Base-by-base conservation (phyloP, 2,329 filamentous ascomycete genomes). In the Xylaria multiplex region DNA sequence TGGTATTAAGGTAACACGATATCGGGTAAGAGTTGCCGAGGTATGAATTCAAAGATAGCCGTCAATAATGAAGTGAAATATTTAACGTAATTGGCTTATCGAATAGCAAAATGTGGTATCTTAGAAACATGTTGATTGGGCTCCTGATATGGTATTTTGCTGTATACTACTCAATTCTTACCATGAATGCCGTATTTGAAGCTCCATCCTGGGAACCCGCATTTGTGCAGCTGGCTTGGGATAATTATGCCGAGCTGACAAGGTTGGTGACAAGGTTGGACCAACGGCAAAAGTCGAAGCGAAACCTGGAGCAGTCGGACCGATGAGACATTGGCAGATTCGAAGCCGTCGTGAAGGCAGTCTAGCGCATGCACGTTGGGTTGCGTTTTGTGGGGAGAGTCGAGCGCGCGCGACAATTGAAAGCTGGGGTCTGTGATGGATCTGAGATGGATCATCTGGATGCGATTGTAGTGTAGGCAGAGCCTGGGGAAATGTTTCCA, bases 221-320 rank as follows among this genome's bases (percentile, higher is more conserved):
- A 56, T 56, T 57, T 64, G 58, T 62, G 59, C 58, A 57, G 62
- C 24, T 32, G 42, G 19, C 27, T 46, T 57, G 45, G 14, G 59
- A 35, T 61, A 60, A 46, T 58, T 60, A 53, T 66, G 57, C 66
- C 59, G 49, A 58, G 40, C 48, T 54, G 62, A 54, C 48, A 40
- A 61, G 54, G 49, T 59, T 56, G 24, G 55, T 54, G 62, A 54
- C 48, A 40, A 61, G 54, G 49, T 59, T 56, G 24, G 55, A 27
- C 19, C n/a, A 54, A 55, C 24, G 32, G 24, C 35, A 14, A 45
- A 54, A 37, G 32, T 24, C 37, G 52, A 62, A 61, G 56, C 55
- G 59, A 66, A 68, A 66, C 50, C 63, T 66, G 64, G 66, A 61
- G 64, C 13, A 69, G 64, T 68, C 66, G 66, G 66, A 63, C 66